These are phyloP conservation scores for Komagataella mondaviorum DNA, from an alignment of 805 yeast species.

Conservation along the genomic window DNA sequence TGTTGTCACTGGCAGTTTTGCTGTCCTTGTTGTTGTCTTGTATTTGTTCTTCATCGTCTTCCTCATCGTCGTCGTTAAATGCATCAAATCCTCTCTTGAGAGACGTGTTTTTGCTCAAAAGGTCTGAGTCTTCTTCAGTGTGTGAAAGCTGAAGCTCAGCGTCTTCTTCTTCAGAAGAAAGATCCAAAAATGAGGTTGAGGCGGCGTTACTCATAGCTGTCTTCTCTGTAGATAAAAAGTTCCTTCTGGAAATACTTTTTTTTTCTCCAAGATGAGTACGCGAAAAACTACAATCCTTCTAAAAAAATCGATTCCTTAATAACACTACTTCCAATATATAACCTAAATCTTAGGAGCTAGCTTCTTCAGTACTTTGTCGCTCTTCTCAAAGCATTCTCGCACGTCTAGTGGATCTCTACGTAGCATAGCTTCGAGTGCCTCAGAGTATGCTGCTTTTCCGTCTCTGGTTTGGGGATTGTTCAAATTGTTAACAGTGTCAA, in stretches of 20 bases:
- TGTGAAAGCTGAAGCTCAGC: not conserved
- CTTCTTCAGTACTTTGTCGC: constrained; percentile 10
- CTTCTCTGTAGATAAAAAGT: not conserved
- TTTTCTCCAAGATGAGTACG: not conserved
- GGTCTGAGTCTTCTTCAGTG: constrained; percentile 3
- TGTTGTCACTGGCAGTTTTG: constrained; percentile 8
- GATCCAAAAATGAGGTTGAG: not conserved
- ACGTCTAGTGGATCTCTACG: constrained; percentile 21
- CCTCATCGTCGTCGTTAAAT: constrained; percentile 11
- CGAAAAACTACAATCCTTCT: not conserved
- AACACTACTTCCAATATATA: not conserved
- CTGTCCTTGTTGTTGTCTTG: constrained; percentile 8
- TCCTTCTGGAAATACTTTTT: not conserved
- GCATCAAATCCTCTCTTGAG: constrained; percentile 3
- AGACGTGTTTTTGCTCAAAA: constrained; percentile 4
- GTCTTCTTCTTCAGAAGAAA: not conserved
- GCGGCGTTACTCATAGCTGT: not conserved
- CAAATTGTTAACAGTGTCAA: constrained; percentile 30
- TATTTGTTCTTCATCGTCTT: constrained; percentile 9
- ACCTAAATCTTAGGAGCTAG: constrained; percentile 1
- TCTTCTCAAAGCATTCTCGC: constrained; percentile 16
- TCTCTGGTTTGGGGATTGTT: constrained; percentile 31
- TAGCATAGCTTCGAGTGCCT: constrained; percentile 21
- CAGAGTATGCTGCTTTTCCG: constrained; percentile 50
- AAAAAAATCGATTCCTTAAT: too few species aligned